Conservation (phyloP, 1,284 basidiomycete species). For the Cryptococcus maquisensis region DNA sequence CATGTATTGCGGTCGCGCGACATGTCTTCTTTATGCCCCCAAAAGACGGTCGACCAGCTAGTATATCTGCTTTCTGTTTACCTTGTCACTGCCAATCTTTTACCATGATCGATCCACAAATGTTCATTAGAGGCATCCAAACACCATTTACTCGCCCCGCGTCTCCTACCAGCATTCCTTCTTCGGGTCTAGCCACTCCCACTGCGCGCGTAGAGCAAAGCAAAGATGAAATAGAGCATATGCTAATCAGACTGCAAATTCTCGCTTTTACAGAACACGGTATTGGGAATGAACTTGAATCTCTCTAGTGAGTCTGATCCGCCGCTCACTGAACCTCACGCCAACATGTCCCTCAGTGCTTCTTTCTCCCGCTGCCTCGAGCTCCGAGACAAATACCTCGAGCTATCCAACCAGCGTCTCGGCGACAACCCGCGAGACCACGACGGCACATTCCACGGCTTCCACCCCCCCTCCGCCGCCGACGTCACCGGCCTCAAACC, state of each 20-base stretch:
- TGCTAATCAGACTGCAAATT: slow-evolving; percentile 41
- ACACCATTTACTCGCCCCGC: slow-evolving; percentile 13
- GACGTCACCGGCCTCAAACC: slow-evolving; percentile 66
- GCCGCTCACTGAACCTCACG: background rate
- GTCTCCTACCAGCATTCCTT: slow-evolving; percentile 4
- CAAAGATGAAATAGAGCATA: slow-evolving; percentile 10
- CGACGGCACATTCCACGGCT: slow-evolving; percentile 67
- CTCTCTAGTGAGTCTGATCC: slow-evolving; percentile 44
- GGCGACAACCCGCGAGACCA: slow-evolving; percentile 89
- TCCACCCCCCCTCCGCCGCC: slow-evolving; percentile 55
- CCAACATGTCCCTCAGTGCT: slow-evolving; percentile 35
- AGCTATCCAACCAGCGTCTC: slow-evolving; percentile 73
- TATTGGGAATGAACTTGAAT: slow-evolving; percentile 48
- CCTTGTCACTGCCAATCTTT: background rate
- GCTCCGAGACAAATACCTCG: slow-evolving; percentile 88
- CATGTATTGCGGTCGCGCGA: too few species aligned
- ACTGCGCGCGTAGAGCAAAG: background rate
- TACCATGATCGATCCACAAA: slow-evolving; percentile 15
- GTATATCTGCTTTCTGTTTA: background rate
- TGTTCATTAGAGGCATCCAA: slow-evolving; percentile 12
- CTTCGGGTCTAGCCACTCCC: background rate
- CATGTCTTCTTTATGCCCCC: too few species aligned
- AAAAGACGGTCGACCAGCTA: background rate
- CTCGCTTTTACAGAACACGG: slow-evolving; percentile 47
- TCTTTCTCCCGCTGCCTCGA: slow-evolving; percentile 73